Base-by-base conservation (phyloP, 1,284 basidiomycete genomes). In the Xerocomus minutiporus region DNA sequence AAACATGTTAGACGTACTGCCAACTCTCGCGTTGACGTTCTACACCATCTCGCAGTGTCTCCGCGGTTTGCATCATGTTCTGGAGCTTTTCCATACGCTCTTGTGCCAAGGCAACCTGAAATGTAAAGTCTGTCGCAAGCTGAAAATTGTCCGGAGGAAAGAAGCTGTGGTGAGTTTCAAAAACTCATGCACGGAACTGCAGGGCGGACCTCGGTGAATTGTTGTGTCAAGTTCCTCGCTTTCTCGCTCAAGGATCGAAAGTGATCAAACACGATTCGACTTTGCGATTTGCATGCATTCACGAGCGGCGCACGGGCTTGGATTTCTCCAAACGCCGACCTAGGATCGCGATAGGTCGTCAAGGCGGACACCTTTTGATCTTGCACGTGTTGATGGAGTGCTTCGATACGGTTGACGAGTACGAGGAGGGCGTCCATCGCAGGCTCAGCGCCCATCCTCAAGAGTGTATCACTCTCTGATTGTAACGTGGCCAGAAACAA, bases 381-480 rank as follows among this genome's bases (percentile, higher is more conserved):
- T 25, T 48, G 47, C 1, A 44, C 49, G 4, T 31, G 3, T 47
- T 29, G 36, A 15, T 58, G 47, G n/a, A 60, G 55, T 23, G 39
- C 43, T 26, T 60, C 50, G 39, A 60, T 57, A 2, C 2, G 25
- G 4, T 31, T 8, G 25, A 60, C 50, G 23, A 58, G 55, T 2
- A 44, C 20, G 8, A 60, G n/a, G 13, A 60, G 58, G 11, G 44
- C 20, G 2, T 60, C 58, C 50, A 58, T 60, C 9, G 50, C 58
- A 29, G 51, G 42, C 3, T 39, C 13, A 4, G 51, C 59, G 4
- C 35, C 48, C 20, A 23, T 20, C 3, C 3, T 25, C 11, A 58
- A 6, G 28, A 58, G 45, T 1, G 8, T 20, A 11, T 50, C 56
- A 5, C 42, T 50, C 42, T 50, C 48, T 0, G 38, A 54, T 8